phyloP scores from a whole-genome alignment of 2,329 filamentous ascomycete species.

The Calycina herbarum region DNA sequence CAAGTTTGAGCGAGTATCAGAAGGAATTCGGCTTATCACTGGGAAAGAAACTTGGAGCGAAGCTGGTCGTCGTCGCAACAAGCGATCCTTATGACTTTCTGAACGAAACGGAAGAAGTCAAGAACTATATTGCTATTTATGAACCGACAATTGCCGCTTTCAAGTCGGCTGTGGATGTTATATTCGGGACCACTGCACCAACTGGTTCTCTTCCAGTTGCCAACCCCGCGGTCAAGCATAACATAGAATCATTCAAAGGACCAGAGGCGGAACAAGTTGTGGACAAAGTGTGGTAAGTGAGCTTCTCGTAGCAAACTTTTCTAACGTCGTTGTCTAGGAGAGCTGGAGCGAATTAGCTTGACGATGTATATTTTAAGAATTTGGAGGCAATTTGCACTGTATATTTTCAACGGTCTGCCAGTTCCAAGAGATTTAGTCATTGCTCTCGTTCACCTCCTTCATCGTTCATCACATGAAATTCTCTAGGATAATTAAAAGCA shows the following conservation, averaged over 20 bases:
- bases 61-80: constrained; percentile 42
- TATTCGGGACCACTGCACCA: constrained; percentile 40
- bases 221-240: constrained; percentile 19
- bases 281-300: constrained; percentile 4
- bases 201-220: constrained; percentile 41
- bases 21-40: constrained; percentile 39
- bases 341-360: no score
- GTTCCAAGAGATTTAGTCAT: no score
- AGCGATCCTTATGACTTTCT: constrained; percentile 48
- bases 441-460: no score
- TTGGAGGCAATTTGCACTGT: no score
- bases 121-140: constrained; percentile 46
- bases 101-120: constrained; percentile 35
- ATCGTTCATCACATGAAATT: no score
- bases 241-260: constrained; percentile 25
- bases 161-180: constrained; percentile 40
- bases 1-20: constrained; percentile 41
- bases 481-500: no score
- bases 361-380: no score
- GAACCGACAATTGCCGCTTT: constrained; percentile 47
- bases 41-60: constrained; percentile 32
- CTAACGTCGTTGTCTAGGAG: no score
- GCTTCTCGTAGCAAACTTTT: not conserved
- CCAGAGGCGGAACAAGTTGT: constrained; percentile 34
- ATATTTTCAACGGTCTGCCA: no score